Conservation (phyloP, 805 yeast genomes). For the Maudiozyma barnettii region DNA sequence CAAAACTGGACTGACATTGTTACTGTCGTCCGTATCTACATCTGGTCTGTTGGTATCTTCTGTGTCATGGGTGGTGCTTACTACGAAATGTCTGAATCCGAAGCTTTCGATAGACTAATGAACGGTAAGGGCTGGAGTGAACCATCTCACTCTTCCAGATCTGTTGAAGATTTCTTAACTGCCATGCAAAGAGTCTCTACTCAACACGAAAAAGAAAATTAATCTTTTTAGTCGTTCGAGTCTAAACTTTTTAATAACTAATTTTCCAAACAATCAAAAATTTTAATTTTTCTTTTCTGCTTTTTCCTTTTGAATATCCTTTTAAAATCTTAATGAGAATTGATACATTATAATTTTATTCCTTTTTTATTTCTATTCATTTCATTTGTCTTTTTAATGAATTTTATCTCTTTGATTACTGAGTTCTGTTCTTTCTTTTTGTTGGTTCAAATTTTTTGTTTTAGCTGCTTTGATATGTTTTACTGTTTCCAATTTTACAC, state of each 20-base stretch:
- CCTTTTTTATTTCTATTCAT: no score
- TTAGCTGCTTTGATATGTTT: neutral
- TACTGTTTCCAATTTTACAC: constrained; percentile 2
- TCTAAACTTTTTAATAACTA: constrained; percentile 3
- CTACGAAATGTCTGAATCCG: constrained; percentile 82
- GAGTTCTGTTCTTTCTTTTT: neutral
- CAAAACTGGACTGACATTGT: constrained; percentile 96
- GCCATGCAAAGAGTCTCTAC: constrained; percentile 86
- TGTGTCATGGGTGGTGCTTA: constrained; percentile 94
- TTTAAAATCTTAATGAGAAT: constrained; percentile 8
- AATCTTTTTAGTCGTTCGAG: constrained; percentile 23
- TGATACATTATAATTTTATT: constrained; percentile 7
- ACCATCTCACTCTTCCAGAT: constrained; percentile 49
- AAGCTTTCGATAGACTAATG: constrained; percentile 72
- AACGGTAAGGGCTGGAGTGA: constrained; percentile 54
- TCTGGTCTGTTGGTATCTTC: constrained; percentile 95
- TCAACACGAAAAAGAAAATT: constrained; percentile 75
- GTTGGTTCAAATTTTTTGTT: neutral
- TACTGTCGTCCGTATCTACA: constrained; percentile 88
- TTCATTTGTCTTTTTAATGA: neutral
- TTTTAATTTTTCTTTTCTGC: constrained; percentile 3
- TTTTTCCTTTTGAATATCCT: neutral
- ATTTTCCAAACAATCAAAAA: constrained; percentile 4
- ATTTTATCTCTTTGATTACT: neutral
- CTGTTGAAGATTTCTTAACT: constrained; percentile 73